Conservation (phyloP, 164 flowering plant genomes). For the Piper longum region DNA sequence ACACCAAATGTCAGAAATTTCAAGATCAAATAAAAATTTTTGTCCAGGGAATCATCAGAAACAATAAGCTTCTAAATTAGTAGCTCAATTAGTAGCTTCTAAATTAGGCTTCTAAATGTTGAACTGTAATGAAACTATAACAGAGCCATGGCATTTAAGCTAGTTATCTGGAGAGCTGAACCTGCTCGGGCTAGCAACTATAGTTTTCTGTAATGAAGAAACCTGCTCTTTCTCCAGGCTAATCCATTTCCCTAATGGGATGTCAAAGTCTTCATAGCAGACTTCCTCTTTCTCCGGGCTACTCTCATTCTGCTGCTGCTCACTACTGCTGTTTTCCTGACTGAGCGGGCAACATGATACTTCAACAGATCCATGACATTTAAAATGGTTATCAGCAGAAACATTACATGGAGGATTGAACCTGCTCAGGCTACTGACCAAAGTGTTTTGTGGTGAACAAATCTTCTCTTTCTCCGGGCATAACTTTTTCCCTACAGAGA, state of each 20-base stretch:
- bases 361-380: not conserved
- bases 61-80: not conserved
- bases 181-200: slow-evolving; percentile 13
- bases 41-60: not conserved
- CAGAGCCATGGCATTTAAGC: not conserved
- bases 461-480: slow-evolving; percentile 1
- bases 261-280: not conserved
- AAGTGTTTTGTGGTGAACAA: slow-evolving; percentile 7
- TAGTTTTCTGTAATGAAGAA: slow-evolving; percentile 7
- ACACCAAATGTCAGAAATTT: slow-evolving; percentile 5
- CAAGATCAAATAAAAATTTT: not conserved
- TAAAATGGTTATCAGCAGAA: not conserved
- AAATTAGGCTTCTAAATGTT: too few relatives aligned
- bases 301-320: slow-evolving; percentile 3
- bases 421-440: slow-evolving; percentile 13
- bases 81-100: too few relatives aligned
- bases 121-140: not conserved
- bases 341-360: not conserved
- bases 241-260: slow-evolving; percentile 6
- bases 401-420: not conserved
- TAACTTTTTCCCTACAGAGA: slow-evolving; percentile 5
- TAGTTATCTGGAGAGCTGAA: not conserved
- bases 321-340: slow-evolving; percentile 3
- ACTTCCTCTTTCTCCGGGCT: not conserved
- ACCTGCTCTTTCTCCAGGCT: slow-evolving; percentile 1